Conservation (phyloP, 768 basidiomycete genomes). For the Porpolomopsis calyptriformis region DNA sequence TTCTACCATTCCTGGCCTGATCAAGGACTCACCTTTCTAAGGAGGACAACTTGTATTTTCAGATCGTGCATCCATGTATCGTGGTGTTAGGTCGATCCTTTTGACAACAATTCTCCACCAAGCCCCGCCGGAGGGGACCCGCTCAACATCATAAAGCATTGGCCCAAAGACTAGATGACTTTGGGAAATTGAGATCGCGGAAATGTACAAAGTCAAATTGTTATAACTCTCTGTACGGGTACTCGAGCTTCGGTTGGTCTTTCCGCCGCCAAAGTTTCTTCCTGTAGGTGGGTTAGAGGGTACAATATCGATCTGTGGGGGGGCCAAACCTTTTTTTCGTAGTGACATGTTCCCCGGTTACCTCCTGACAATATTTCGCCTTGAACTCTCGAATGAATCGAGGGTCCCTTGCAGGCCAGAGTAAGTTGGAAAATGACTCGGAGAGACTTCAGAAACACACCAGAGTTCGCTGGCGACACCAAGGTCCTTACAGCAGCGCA, state of each 20-base stretch:
- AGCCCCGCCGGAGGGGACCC: no score
- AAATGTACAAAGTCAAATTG: no score
- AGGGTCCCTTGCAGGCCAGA: conserved; percentile 60
- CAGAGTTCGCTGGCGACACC: conserved; percentile 95
- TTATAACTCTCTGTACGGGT: conserved; percentile 70
- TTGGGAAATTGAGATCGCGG: no score
- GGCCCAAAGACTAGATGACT: no score
- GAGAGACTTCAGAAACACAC: conserved; percentile 31
- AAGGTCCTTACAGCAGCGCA: conserved; percentile 95
- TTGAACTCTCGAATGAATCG: conserved; percentile 94
- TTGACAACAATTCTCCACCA: no score
- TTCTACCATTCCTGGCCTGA: no score
- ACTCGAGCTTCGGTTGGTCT: conserved; percentile 75
- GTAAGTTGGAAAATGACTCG: neutral
- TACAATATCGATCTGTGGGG: neutral
- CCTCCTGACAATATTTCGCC: conserved; percentile 67
- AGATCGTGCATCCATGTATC: no score
- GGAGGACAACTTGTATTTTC: no score
- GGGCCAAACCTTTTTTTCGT: conserved; percentile 81
- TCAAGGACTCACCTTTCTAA: no score
- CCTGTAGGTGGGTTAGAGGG: conserved; percentile 31
- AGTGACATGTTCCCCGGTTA: conserved; percentile 72
- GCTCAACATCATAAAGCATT: no score
- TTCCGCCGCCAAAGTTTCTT: conserved; percentile 87
- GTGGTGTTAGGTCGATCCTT: no score